Evolutionary conservation across 2,329 filamentous ascomycete genomes (phyloP).

Genomic region (Botrytis galanthina): DNA sequence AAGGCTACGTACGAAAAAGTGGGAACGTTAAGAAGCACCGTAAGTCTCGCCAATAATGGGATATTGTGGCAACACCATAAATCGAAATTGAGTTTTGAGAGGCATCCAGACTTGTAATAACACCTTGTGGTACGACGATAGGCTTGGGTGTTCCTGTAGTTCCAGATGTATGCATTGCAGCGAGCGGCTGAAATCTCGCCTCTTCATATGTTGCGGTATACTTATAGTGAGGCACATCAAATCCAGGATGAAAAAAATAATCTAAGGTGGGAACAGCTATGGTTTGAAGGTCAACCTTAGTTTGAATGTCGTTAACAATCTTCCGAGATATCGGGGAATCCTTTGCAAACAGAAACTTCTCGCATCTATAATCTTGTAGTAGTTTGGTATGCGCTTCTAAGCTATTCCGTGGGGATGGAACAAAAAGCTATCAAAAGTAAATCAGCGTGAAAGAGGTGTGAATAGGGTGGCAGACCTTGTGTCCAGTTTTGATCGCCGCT

Average conservation of each 20-base stretch:
- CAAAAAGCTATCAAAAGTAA: constrained; percentile 11
- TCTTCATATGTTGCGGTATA: constrained; percentile 31
- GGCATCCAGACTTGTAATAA: constrained; percentile 18
- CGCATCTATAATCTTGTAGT: constrained; percentile 7
- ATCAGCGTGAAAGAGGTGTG: background rate
- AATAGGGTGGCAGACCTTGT: background rate
- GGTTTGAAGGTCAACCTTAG: background rate
- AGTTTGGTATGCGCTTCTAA: constrained; percentile 5
- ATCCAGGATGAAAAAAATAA: constrained; percentile 2
- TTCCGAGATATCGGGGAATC: background rate
- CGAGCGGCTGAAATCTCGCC: constrained; percentile 11
- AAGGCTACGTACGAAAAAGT: background rate
- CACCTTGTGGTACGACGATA: constrained; percentile 16
- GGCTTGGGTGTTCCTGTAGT: constrained; percentile 24
- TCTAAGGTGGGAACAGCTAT: background rate
- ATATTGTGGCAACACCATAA: background rate
- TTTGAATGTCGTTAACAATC: background rate
- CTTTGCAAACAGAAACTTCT: background rate
- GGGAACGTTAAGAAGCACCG: constrained; percentile 15
- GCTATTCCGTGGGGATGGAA: constrained; percentile 8
- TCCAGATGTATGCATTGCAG: constrained; percentile 23
- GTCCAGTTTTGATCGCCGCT: constrained; percentile 16
- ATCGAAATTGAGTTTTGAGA: background rate
- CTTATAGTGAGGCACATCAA: background rate
- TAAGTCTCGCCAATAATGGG: background rate